These are phyloP conservation scores for Cladorrhinum sp. DNA, from an alignment of 2,329 filamentous ascomycete species.

Conservation along the genomic window DNA sequence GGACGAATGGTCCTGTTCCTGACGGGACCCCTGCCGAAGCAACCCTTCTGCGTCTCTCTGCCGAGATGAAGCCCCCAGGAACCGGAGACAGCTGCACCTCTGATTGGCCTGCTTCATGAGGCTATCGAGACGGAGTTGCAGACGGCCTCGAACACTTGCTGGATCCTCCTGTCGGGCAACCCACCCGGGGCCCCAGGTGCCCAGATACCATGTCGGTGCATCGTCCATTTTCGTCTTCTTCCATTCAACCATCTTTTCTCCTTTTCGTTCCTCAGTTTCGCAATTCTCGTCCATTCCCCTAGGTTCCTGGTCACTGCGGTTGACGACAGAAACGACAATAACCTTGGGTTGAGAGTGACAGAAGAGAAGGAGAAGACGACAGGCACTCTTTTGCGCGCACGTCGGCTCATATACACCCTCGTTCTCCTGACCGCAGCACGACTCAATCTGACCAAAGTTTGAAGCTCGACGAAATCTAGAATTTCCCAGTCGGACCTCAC, in stretches of 20 bases:
- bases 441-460: no score
- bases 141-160: conserved; percentile 18
- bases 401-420: conserved; percentile 6
- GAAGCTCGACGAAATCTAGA: no score
- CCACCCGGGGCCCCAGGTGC: conserved; percentile 8
- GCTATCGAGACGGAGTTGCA: conserved; percentile 24
- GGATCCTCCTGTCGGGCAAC: conserved; percentile 16
- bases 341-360: not conserved
- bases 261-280: conserved; percentile 22
- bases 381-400: conserved; percentile 3
- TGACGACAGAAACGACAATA: not conserved
- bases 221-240: conserved; percentile 14
- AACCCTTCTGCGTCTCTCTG: conserved; percentile 18
- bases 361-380: not conserved
- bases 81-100: conserved; percentile 2
- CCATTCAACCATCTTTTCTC: conserved; percentile 23
- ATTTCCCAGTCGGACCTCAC: no score
- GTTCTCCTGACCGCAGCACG: not conserved
- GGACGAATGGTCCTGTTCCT: conserved; percentile 21
- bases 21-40: conserved; percentile 17
- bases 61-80: conserved; percentile 29
- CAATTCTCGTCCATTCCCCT: not conserved
- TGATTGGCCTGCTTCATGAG: conserved; percentile 26
- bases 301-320: not conserved
- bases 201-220: conserved; percentile 16